Evolutionary conservation across 129 eudicot genomes (phyloP).

Genomic region (Cynara cardunculus): DNA sequence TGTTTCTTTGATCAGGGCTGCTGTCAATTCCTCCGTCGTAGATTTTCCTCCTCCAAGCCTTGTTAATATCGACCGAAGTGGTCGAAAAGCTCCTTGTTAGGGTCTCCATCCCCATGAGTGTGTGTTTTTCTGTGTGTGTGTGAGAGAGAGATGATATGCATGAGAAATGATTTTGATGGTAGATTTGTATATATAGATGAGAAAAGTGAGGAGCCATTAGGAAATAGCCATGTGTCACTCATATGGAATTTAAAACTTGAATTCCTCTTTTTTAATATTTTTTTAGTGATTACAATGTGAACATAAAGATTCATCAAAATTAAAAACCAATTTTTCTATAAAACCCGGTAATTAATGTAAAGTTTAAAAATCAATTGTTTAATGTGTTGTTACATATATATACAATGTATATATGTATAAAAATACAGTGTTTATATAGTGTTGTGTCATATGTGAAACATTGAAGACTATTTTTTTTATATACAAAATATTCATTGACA

Average conservation of each 20-base stretch:
- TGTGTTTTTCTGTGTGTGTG: background rate
- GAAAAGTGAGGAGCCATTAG: background rate
- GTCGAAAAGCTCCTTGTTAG: slow-evolving; percentile 36
- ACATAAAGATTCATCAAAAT: background rate
- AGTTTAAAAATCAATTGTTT: background rate
- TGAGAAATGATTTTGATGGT: slow-evolving; percentile 9
- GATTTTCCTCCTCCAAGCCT: slow-evolving; percentile 33
- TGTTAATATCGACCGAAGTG: slow-evolving; percentile 21
- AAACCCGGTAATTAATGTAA: too few species aligned
- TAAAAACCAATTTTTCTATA: too few species aligned
- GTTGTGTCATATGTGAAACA: background rate
- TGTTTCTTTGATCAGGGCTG: slow-evolving; percentile 24
- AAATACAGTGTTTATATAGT: background rate
- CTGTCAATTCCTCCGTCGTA: slow-evolving; percentile 26
- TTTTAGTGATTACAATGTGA: background rate
- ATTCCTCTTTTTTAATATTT: background rate
- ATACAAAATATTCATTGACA: background rate
- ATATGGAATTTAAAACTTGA: background rate
- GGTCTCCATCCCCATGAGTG: slow-evolving; percentile 10
- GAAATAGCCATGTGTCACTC: background rate
- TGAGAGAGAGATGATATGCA: background rate
- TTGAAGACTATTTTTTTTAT: background rate
- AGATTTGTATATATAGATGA: background rate
- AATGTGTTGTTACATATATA: background rate
- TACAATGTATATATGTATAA: too few species aligned